Evolutionary conservation across 2,329 filamentous ascomycete species (phyloP), one percentile per base, ranked within the genome.

Genomic region (Ophiostoma ulmi): DNA sequence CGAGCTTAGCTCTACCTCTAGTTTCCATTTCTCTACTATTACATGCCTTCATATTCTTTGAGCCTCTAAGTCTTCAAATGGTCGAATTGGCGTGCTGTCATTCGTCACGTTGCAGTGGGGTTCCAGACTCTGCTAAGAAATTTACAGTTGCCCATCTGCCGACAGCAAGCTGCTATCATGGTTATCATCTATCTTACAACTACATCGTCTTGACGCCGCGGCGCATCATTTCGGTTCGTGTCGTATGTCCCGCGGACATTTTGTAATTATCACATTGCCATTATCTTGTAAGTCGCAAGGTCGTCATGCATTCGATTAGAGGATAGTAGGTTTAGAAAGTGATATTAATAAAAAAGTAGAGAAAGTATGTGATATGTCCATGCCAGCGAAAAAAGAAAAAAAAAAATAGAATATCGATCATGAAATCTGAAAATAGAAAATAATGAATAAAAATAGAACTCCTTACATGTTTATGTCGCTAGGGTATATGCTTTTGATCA

Each of bases 51-150:
- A 41, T 26, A 14, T 58, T 38, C 39, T 67, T 20, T 31, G 20
- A 48, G 44, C 10, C 38, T 13, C 2, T 39, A 10, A 39, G 38
- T 10, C 44, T 48, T 17, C 20, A 48, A 22, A 35, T 10, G 64
- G 48, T 61, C 71, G 70, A 73, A 73, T 73, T 70, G 71, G 70
- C 69, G 39, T 17, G 13, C 70, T 69, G 67, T 69, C 70, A 71
- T 71, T 71, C 70, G 70, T 68, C 73, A 71, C 72, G 72, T 70
- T 73, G 5, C n/a, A 66, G 64, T 63, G 48, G 35, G 22, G 39
- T 64, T 35, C 11, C 35, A 58, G 52, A 58, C 2, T 58, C 22
- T 38, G 39, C 68, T 38, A 69, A 31, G 31, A 69, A 69, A 44
- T 22, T 41, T 41, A 38, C 26, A 48, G 44, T 31, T 31, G 3